Conservation (phyloP, 345 rosid genomes). For the Gossypium anomalum region DNA sequence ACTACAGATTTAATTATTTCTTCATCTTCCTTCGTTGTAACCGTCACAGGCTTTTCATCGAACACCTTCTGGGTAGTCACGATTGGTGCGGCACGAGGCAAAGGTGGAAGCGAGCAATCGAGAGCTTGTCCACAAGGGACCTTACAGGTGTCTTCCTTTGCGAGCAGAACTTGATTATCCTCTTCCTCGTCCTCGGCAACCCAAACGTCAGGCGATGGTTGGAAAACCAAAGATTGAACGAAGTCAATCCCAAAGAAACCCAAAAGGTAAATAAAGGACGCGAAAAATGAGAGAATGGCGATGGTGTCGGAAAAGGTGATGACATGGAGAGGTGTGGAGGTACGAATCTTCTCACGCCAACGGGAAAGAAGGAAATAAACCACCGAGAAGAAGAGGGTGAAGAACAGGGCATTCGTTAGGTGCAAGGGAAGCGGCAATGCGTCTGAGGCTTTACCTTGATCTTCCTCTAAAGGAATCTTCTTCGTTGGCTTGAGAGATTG, state of each 20-base stretch:
- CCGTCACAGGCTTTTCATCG: slow-evolving; percentile 1
- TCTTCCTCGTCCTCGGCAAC: slow-evolving; percentile 27
- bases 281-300: slow-evolving; percentile 48
- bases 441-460: slow-evolving; percentile 32
- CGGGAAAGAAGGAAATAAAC: slow-evolving; percentile 57
- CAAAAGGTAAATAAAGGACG: slow-evolving; percentile 50
- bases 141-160: slow-evolving; percentile 32
- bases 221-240: slow-evolving; percentile 50
- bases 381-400: slow-evolving; percentile 56
- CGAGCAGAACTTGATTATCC: slow-evolving; percentile 23
- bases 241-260: slow-evolving; percentile 68
- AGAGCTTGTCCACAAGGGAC: slow-evolving; percentile 51
- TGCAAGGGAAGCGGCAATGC: slow-evolving; percentile 47
- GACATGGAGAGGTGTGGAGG: slow-evolving; percentile 53
- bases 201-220: slow-evolving; percentile 53
- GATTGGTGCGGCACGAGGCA: too few species aligned
- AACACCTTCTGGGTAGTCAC: neutral
- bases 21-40: slow-evolving; percentile 42
- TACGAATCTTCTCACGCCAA: slow-evolving; percentile 80
- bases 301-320: slow-evolving; percentile 47
- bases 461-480: neutral
- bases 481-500: neutral
- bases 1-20: slow-evolving; percentile 44
- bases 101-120: slow-evolving; percentile 24
- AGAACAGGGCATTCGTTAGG: slow-evolving; percentile 50